Conservation (phyloP, 2,329 filamentous ascomycete species). For the Pezicula carpinea region DNA sequence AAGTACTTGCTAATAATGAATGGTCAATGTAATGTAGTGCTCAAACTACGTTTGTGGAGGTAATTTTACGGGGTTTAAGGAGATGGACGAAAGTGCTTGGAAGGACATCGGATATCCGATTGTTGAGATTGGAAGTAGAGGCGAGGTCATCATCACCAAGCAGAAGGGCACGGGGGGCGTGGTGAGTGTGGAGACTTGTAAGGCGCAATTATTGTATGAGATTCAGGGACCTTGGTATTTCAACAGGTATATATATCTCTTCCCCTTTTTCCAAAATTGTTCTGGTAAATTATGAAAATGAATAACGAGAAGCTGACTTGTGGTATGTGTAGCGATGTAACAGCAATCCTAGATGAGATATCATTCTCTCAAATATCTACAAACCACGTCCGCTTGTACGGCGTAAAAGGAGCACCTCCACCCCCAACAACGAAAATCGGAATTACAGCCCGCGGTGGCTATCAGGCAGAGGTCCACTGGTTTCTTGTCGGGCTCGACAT, state of each 20-base stretch:
- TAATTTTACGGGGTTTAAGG: conserved; percentile 24
- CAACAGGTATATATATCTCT: conserved; percentile 6
- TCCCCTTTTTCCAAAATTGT: not conserved
- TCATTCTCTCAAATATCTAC: conserved; percentile 39
- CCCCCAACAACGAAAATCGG: conserved; percentile 35
- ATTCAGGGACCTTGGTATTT: conserved; percentile 33
- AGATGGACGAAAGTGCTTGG: conserved; percentile 12
- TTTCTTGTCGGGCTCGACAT: conserved; percentile 40
- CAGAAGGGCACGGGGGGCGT: conserved; percentile 6
- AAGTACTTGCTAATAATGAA: too few relatives aligned
- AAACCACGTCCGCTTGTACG: conserved; percentile 28
- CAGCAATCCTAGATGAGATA: conserved; percentile 24
- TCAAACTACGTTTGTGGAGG: conserved; percentile 17
- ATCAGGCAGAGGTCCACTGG: conserved; percentile 39
- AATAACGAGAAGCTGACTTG: too few relatives aligned
- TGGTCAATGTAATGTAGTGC: conserved; percentile 7
- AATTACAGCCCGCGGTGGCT: conserved; percentile 39
- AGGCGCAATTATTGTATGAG: conserved; percentile 33
- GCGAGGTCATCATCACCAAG: conserved; percentile 8
- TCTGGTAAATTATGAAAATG: too few relatives aligned
- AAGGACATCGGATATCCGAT: conserved; percentile 17
- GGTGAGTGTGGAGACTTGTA: conserved; percentile 23
- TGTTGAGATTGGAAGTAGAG: conserved; percentile 5
- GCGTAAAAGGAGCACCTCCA: conserved; percentile 29
- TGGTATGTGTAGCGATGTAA: conserved; percentile 24